Evolutionary conservation across 805 yeast genomes (phyloP).

Genomic region (Starmerella floris): DNA sequence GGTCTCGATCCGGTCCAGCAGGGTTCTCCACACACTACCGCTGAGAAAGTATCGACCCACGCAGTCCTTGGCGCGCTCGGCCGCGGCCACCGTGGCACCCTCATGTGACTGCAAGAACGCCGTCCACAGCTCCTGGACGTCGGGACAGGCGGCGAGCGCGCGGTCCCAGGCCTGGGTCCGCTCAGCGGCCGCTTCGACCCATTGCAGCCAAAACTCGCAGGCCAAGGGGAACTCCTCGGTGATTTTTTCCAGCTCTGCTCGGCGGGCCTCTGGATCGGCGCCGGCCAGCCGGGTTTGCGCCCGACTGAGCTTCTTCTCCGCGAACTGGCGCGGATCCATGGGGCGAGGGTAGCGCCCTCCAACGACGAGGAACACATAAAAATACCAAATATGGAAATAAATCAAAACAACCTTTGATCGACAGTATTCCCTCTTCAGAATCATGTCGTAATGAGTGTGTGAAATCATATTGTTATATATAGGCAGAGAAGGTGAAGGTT

Average conservation of each 20-base stretch:
- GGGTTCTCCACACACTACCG: conserved; percentile 72
- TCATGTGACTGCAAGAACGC: conserved; percentile 24
- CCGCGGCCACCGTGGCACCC: conserved; percentile 27
- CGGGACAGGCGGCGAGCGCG: conserved; percentile 24
- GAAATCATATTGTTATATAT: no score
- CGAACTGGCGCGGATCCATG: neutral
- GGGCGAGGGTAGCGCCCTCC: no score
- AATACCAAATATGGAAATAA: no score
- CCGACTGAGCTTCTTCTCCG: neutral
- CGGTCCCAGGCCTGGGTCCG: conserved; percentile 14
- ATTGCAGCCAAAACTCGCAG: conserved; percentile 34
- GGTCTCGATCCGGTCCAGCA: conserved; percentile 36
- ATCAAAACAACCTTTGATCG: no score
- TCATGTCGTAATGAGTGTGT: no score
- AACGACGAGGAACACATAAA: no score
- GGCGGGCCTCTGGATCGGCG: neutral
- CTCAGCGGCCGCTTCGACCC: conserved; percentile 15
- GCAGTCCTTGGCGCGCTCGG: conserved; percentile 35
- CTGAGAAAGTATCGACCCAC: conserved; percentile 65
- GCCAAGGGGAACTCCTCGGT: conserved; percentile 29
- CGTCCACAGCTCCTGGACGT: conserved; percentile 26
- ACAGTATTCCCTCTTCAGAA: no score
- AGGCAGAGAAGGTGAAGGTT: no score
- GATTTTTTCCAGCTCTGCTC: conserved; percentile 16
- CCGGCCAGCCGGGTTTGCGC: no score